phyloP scores from a whole-genome alignment of 352 stramenopile genomes.

The Globisporangium ultimum region DNA sequence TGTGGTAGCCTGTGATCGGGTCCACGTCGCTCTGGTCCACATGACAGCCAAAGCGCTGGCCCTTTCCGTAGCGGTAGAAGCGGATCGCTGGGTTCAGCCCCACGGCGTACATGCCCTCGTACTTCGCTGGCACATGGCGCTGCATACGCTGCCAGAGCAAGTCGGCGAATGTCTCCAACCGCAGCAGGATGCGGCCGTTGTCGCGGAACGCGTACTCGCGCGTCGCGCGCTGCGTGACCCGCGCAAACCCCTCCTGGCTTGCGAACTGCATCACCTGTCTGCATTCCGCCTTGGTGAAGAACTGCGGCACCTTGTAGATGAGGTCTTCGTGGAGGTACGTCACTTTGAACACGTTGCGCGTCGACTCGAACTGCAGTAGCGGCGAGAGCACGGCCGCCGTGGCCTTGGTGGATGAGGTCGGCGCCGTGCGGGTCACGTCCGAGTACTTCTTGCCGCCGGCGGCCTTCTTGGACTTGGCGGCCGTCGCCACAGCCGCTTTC shows the following conservation, averaged over 20 bases:
- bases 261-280: slow-evolving; percentile 57
- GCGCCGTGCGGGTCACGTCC: slow-evolving; percentile 14
- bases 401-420: slow-evolving; percentile 1
- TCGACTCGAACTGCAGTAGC: slow-evolving; percentile 44
- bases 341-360: slow-evolving; percentile 27
- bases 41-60: slow-evolving; percentile 76
- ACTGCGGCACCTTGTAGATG: slow-evolving; percentile 62
- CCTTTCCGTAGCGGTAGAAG: slow-evolving; percentile 71
- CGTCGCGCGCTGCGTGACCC: slow-evolving; percentile 67
- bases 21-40: slow-evolving; percentile 86
- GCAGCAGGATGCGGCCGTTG: slow-evolving; percentile 68
- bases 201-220: slow-evolving; percentile 69
- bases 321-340: slow-evolving; percentile 49
- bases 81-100: slow-evolving; percentile 71
- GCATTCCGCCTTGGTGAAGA: slow-evolving; percentile 64
- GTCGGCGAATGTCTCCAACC: slow-evolving; percentile 57
- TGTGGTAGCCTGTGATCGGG: slow-evolving; percentile 60
- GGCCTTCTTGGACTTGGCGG: slow-evolving; percentile 4
- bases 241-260: slow-evolving; percentile 48
- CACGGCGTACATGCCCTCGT: slow-evolving; percentile 58
- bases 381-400: slow-evolving; percentile 18
- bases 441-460: slow-evolving; percentile 10
- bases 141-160: slow-evolving; percentile 64
- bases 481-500: neutral
- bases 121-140: slow-evolving; percentile 48